Evolutionary conservation across 768 basidiomycete genomes (phyloP).

Genomic region (Suillus lakei): DNA sequence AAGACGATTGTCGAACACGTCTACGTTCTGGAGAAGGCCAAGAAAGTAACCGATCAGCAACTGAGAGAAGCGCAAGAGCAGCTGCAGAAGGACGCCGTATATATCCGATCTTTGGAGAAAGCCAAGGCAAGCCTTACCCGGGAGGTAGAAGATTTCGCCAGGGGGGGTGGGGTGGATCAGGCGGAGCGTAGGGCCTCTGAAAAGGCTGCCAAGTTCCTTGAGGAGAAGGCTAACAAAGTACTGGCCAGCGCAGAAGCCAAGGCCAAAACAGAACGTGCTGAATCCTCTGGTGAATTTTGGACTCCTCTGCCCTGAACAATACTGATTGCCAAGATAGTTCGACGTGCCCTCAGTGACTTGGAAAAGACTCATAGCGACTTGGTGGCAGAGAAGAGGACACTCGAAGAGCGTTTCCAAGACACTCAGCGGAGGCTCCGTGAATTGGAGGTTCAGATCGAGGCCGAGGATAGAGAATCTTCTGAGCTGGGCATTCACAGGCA

Average conservation of each 20-base stretch:
- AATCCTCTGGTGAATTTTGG: conserved; percentile 56
- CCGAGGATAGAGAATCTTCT: conserved; percentile 68
- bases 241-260: conserved; percentile 69
- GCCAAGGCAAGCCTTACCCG: conserved; percentile 71
- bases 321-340: conserved; percentile 45
- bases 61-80: conserved; percentile 82
- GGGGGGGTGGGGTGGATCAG: conserved; percentile 75
- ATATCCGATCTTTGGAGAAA: conserved; percentile 88
- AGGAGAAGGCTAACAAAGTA: conserved; percentile 61
- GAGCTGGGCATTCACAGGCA: conserved; percentile 68
- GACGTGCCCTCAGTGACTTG: conserved; percentile 61
- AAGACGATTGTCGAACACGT: conserved; percentile 99
- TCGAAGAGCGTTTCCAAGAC: conserved; percentile 51
- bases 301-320: neutral
- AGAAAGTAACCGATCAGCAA: conserved; percentile 91
- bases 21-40: conserved; percentile 94
- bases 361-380: conserved; percentile 62
- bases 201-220: conserved; percentile 64
- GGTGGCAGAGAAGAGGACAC: conserved; percentile 54
- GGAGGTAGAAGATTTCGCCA: conserved; percentile 82
- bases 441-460: conserved; percentile 66
- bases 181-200: conserved; percentile 69
- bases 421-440: conserved; percentile 60
- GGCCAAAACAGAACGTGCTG: conserved; percentile 64
- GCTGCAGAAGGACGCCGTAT: conserved; percentile 69